phyloP scores from a whole-genome alignment of 1,139 yeast species.

The Meyerozyma guilliermondii region DNA sequence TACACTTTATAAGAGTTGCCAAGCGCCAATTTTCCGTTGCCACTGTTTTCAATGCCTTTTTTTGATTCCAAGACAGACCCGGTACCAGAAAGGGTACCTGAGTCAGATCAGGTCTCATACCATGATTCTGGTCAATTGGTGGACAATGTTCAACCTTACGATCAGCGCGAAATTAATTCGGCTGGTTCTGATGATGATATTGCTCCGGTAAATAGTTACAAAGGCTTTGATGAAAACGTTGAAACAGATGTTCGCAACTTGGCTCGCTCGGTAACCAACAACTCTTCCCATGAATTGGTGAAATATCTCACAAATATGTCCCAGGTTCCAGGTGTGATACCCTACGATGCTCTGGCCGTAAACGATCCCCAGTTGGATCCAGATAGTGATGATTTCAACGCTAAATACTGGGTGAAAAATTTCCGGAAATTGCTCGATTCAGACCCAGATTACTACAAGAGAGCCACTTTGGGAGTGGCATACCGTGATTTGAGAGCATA shows the following conservation, averaged over 20 bases:
- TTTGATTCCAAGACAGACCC: too few relatives aligned
- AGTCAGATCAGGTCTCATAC: too few relatives aligned
- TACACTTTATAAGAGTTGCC: not conserved
- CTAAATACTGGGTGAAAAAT: constrained; percentile 23
- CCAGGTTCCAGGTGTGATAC: constrained; percentile 45
- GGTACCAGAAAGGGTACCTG: too few relatives aligned
- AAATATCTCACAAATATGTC: constrained; percentile 45
- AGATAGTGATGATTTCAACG: constrained; percentile 12
- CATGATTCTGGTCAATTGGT: too few relatives aligned
- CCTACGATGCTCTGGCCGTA: constrained; percentile 17
- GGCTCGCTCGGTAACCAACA: constrained; percentile 50
- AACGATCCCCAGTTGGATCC: constrained; percentile 15
- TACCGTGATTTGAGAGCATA: constrained; percentile 15
- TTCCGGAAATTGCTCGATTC: constrained; percentile 15
- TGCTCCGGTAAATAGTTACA: constrained; percentile 15
- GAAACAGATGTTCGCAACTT: constrained; percentile 44
- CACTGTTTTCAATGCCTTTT: too few relatives aligned
- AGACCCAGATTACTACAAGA: constrained; percentile 18
- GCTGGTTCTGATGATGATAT: not conserved
- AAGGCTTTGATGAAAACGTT: constrained; percentile 30
- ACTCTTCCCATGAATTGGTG: constrained; percentile 16
- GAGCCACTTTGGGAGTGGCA: constrained; percentile 15
- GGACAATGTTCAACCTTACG: not conserved
- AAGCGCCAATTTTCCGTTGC: not conserved
- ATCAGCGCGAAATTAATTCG: not conserved